A percentile compares a stretch with the other conserved stretches of the same genome.
phyloP scores from a whole-genome alignment of 2,329 filamentous ascomycete genomes.

The Verticillium nonalfalfae region DNA sequence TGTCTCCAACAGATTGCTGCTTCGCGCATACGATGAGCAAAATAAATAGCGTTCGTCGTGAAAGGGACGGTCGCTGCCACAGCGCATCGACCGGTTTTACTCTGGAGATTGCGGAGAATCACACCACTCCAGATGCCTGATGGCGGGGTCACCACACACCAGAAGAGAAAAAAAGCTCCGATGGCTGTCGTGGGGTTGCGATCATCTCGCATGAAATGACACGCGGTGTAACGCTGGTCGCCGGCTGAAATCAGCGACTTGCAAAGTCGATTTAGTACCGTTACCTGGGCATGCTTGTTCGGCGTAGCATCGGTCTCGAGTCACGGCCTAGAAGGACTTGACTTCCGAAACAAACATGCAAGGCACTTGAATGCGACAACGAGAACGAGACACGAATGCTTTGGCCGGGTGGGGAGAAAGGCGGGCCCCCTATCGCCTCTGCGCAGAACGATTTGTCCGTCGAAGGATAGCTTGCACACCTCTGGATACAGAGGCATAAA shows the following conservation, averaged over 20 bases:
- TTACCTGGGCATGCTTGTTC: not conserved
- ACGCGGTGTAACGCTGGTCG: not conserved
- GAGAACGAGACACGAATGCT: not conserved
- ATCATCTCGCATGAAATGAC: constrained; percentile 9
- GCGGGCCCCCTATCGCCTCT: not conserved
- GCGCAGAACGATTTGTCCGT: not conserved
- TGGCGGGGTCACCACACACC: constrained; percentile 1
- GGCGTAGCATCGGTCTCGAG: not conserved
- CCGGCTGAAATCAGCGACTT: not conserved
- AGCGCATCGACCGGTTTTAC: not conserved
- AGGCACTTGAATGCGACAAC: not conserved
- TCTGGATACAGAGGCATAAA: not conserved
- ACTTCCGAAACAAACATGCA: not conserved
- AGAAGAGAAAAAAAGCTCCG: constrained; percentile 2
- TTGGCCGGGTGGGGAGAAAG: not conserved
- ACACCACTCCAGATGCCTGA: constrained; percentile 1
- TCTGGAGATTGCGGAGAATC: constrained; percentile 4
- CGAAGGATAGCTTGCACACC: too few species aligned
- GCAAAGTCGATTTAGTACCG: not conserved
- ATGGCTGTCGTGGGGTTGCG: constrained; percentile 4
- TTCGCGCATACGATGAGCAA: too few species aligned
- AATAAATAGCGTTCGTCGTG: not conserved
- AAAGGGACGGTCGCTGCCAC: not conserved
- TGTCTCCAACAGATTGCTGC: too few species aligned
- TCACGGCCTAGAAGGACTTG: not conserved